Percentiles rank a stretch among this genome's conserved stretches.
These are phyloP conservation scores for Dryas integrifolia DNA, from an alignment of 331 rosid species.

Conservation along the genomic window DNA sequence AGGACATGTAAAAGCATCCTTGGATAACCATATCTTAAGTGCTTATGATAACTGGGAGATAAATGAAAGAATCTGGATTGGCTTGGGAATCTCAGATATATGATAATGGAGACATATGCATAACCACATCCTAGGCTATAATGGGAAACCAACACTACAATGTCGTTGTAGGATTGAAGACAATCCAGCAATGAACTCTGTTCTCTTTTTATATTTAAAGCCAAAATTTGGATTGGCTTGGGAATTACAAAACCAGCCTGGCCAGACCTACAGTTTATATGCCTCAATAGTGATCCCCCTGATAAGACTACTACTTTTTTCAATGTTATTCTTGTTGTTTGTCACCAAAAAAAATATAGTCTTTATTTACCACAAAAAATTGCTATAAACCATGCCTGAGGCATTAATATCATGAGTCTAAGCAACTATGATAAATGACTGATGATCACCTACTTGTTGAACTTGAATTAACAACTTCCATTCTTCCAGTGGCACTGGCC, in stretches of 20 bases:
- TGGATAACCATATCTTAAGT: constrained; percentile 1
- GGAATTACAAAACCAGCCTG: neutral
- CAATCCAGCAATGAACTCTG: neutral
- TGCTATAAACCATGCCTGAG: neutral
- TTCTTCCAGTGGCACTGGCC: constrained; percentile 37
- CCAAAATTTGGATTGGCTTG: neutral
- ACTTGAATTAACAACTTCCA: constrained; percentile 43
- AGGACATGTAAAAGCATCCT: constrained; percentile 26
- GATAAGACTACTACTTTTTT: neutral
- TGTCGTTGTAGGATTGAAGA: neutral
- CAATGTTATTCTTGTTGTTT: neutral
- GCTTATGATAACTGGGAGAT: neutral
- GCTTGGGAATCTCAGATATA: too few relatives aligned
- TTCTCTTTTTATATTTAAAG: neutral
- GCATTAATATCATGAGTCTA: neutral
- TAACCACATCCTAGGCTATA: neutral
- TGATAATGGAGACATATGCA: too few relatives aligned
- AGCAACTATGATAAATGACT: neutral
- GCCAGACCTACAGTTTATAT: neutral
- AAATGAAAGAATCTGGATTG: neutral
- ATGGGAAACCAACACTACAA: neutral
- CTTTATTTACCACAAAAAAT: neutral
- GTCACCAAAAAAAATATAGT: neutral
- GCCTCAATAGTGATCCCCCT: neutral
- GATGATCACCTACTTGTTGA: constrained; percentile 52